Evolutionary conservation across 352 stramenopile genomes (phyloP).

Genomic region (Plasmopara viticola): DNA sequence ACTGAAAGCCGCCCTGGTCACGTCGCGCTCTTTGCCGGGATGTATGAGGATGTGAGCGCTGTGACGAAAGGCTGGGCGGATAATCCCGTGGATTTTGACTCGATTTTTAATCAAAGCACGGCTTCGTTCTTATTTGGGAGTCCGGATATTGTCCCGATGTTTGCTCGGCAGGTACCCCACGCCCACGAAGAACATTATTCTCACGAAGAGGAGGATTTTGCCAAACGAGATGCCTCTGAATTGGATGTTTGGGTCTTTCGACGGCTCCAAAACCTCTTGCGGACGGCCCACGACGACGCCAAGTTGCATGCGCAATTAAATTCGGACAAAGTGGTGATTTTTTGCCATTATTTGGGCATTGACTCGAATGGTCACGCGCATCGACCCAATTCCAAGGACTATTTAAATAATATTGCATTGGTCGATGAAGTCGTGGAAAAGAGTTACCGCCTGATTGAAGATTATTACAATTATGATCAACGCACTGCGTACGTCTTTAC

Average conservation of each 20-base stretch:
- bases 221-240: slow-evolving; percentile 53
- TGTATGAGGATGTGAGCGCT: slow-evolving; percentile 85
- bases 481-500: slow-evolving; percentile 78
- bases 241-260: slow-evolving; percentile 78
- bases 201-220: slow-evolving; percentile 76
- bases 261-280: slow-evolving; percentile 40
- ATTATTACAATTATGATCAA: slow-evolving; percentile 63
- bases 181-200: slow-evolving; percentile 68
- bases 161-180: slow-evolving; percentile 67
- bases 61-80: slow-evolving; percentile 86
- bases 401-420: slow-evolving; percentile 79
- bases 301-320: slow-evolving; percentile 35
- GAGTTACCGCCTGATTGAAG: slow-evolving; percentile 45
- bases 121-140: slow-evolving; percentile 69
- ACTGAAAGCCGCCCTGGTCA: slow-evolving; percentile 79
- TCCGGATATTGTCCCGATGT: slow-evolving; percentile 84
- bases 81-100: slow-evolving; percentile 86
- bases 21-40: slow-evolving; percentile 79
- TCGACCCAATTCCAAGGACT: slow-evolving; percentile 66
- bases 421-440: slow-evolving; percentile 76
- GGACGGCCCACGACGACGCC: slow-evolving; percentile 5
- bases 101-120: slow-evolving; percentile 77
- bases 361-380: slow-evolving; percentile 84
- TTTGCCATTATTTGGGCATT: slow-evolving; percentile 81
- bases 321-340: slow-evolving; percentile 49